phyloP scores from a whole-genome alignment of 23 red algal species.

The Chondrus crispus region DNA sequence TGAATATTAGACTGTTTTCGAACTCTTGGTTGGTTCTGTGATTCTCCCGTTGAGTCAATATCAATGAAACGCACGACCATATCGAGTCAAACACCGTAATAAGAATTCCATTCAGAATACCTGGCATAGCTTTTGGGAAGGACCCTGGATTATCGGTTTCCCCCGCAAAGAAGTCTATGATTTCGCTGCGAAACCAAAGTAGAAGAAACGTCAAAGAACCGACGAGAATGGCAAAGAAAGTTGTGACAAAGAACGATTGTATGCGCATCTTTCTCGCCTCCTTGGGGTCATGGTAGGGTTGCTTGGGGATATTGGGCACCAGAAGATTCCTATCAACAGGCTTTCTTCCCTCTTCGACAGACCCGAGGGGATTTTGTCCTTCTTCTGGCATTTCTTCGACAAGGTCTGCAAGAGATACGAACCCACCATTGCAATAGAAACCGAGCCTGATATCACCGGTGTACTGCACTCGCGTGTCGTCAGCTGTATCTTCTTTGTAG shows the following conservation, averaged over 20 bases:
- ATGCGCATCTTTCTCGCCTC: slow-evolving; percentile 7
- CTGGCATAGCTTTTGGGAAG: slow-evolving; percentile 31
- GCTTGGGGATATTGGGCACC: neutral
- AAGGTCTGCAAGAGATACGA: slow-evolving; percentile 60
- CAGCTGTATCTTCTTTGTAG: slow-evolving; percentile 61
- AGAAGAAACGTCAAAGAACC: slow-evolving; percentile 58
- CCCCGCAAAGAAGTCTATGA: slow-evolving; percentile 24
- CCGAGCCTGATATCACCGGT: slow-evolving; percentile 47
- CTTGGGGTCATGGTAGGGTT: slow-evolving; percentile 53
- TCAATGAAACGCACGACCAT: slow-evolving; percentile 47
- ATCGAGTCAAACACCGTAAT: slow-evolving; percentile 60
- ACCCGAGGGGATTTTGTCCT: neutral
- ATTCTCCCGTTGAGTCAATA: slow-evolving; percentile 64
- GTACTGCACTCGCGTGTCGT: slow-evolving; percentile 66
- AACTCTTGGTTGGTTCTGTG: slow-evolving; percentile 72
- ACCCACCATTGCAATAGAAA: slow-evolving; percentile 70
- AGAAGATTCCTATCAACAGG: neutral
- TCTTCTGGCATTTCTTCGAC: neutral
- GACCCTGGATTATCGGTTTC: neutral
- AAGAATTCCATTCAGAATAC: slow-evolving; percentile 61
- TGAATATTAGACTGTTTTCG: slow-evolving; percentile 67
- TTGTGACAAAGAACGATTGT: slow-evolving; percentile 31
- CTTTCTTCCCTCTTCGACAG: neutral
- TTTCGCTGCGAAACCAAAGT: slow-evolving; percentile 51
- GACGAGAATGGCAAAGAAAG: slow-evolving; percentile 44